Evolutionary conservation across 345 rosid species (phyloP), one percentile per base, ranked within the genome.

Genomic region (Eucalyptus paniculata): DNA sequence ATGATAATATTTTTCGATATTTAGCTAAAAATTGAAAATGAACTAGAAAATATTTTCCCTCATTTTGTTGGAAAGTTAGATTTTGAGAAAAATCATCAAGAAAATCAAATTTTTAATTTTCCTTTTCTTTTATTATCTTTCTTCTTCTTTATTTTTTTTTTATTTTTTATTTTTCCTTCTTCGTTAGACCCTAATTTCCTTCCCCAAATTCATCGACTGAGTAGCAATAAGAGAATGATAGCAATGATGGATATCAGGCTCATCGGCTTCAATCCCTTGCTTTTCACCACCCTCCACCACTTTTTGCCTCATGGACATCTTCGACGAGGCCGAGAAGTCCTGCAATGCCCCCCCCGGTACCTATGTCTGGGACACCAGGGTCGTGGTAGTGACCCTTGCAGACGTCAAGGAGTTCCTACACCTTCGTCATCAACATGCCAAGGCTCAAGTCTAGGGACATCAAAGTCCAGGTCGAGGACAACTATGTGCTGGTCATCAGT

Each of bases 341-440:
- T 34, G 94, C 86, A 87, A 91, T 8, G 89, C 93, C 40, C 91
- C 95, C 34, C 92, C 92, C 42, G 90, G 92, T 21, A 91, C 91
- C 26, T 96, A 95, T 87, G 89, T 94, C 14, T 88, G 96, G 1
- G 99, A 97, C 42, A 94, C 95, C 0, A 90, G 92, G 85, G 98
- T 98, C 2, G 95, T 96, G 99, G 98, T 98, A 4, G 92, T 92
- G 4, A 97, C 99, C 4, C 97, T 97, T 2, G 97, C 97, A 2
- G 97, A 96, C 50, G 95, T 96, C 17, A 93, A 92, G 34, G 98
- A 97, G 91, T 92, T 90, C 95, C 2, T 97, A 93, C 28, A 93
- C 82, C 2, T 96, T 97, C 92, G 89, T 95, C 12, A 89, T 97
- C 60, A 97, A 96, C 92, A 95, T 97, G 98, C 97, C 97, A 1